phyloP scores from a whole-genome alignment of 768 basidiomycete species.

The Hirschioporus abietinus region DNA sequence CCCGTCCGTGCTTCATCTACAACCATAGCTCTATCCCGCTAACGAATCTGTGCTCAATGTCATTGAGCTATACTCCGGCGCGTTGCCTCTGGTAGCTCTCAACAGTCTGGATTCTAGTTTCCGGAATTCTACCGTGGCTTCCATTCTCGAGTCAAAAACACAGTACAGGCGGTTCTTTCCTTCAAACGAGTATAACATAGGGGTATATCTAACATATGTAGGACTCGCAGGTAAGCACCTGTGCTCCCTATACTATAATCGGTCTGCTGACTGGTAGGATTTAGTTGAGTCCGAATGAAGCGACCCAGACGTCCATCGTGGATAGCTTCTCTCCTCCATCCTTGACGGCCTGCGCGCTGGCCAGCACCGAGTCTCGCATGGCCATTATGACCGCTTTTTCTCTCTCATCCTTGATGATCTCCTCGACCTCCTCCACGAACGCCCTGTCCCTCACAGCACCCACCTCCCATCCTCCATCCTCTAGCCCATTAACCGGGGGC shows the following conservation, averaged over 20 bases:
- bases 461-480: conserved; percentile 34
- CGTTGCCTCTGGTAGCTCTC: no score
- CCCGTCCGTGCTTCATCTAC: no score
- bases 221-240: no score
- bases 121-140: no score
- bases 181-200: no score
- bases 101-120: no score
- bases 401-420: conserved; percentile 23
- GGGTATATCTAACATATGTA: no score
- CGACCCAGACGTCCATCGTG: conserved; percentile 31
- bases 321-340: conserved; percentile 17
- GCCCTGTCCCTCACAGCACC: conserved; percentile 14
- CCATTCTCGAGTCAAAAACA: no score
- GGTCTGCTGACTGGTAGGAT: not conserved
- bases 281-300: conserved; percentile 15
- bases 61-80: no score
- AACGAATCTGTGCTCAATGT: no score
- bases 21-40: no score
- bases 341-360: conserved; percentile 11
- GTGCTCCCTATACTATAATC: not conserved
- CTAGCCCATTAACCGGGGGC: conserved; percentile 20
- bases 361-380: conserved; percentile 24
- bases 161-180: no score
- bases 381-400: conserved; percentile 28
- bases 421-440: conserved; percentile 23